These are phyloP conservation scores for Lumnitzera racemosa DNA, from an alignment of 345 rosid species.

Conservation along the genomic window DNA sequence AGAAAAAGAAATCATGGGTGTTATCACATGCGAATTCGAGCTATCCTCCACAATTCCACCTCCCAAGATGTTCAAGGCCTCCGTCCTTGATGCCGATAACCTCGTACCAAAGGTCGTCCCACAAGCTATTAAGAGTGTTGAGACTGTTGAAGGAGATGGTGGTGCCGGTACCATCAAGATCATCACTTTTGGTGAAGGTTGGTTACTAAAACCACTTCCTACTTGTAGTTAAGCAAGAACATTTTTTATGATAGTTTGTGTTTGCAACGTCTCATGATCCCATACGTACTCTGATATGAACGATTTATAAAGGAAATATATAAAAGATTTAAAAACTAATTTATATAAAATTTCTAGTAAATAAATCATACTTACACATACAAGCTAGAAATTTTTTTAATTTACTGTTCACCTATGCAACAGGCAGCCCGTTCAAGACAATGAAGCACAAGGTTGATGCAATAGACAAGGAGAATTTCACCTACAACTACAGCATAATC, in stretches of 20 bases:
- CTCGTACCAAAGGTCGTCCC: conserved; percentile 27
- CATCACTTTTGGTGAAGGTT: conserved; percentile 14
- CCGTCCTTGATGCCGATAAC: conserved; percentile 18
- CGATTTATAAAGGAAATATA: too few species aligned
- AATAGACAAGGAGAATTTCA: conserved; percentile 23
- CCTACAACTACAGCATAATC: conserved; percentile 14
- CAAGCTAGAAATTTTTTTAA: neutral
- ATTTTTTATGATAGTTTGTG: too few species aligned
- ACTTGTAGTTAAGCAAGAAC: too few species aligned
- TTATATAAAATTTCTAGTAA: neutral
- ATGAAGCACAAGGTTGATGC: conserved; percentile 29
- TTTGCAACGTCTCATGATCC: too few species aligned
- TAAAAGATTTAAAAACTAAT: neutral
- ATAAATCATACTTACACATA: neutral
- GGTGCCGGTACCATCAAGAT: conserved; percentile 29
- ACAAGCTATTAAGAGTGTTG: conserved; percentile 17
- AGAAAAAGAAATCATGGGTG: neutral
- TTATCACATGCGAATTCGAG: neutral
- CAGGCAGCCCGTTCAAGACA: conserved; percentile 17
- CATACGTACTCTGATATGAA: too few species aligned
- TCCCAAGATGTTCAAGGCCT: conserved; percentile 14
- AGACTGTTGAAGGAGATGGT: conserved; percentile 28
- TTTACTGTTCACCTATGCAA: neutral
- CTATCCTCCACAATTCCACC: neutral
- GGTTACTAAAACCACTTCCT: too few species aligned